Base-by-base conservation (phyloP, 805 yeast genomes). In the Trichomonascus vanleenenianus region DNA sequence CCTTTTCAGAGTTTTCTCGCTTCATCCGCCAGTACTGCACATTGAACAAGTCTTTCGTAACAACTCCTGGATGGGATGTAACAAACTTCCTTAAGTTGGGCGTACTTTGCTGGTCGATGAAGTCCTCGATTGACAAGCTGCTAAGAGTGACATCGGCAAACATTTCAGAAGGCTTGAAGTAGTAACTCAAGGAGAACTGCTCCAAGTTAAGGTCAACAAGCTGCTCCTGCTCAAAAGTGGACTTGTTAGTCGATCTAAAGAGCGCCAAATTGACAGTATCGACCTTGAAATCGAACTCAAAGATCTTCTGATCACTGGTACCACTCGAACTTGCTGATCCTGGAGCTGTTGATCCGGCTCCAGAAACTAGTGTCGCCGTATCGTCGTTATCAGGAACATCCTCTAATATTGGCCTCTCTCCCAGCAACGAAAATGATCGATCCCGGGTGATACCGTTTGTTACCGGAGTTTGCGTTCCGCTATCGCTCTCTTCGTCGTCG, bases 201-300 rank as follows among this genome's bases (percentile, higher is more conserved):
- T 83, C 83, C 15, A 95, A 84, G 16, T 81, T 62, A 39, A 93
- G 58, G 54, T 84, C 93, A 8, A 85, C 80, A 39, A 93, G 70
- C 1, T 80, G 78, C 42, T 78, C 83, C 4, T 88, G 75, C 18
- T 69, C 74, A 60, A 82, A 71, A 0, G 83, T 72, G 2, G 70
- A 65, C 10, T 76, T 78, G 57, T 82, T 76, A 33, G 74, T 73
- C 59, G 95, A 91, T 54, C 86, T 76, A 36, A 74, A 74, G 15
- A 89, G 61, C 0, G 87, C 71, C 19, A 88, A 52, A 18, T 75
- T 68, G 3, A 86, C 81, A 8, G 68, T 56, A 33, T 78, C 84
- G 38, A 93, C 83, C 31, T 74, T 74, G 58, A 94, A 80, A 39
- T 75, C 68, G 52, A 93, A 72, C 49, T 89, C 96, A 55, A 91